Conservation (phyloP, 2,329 filamentous ascomycete genomes). For the Colletotrichum gloeosporioides region DNA sequence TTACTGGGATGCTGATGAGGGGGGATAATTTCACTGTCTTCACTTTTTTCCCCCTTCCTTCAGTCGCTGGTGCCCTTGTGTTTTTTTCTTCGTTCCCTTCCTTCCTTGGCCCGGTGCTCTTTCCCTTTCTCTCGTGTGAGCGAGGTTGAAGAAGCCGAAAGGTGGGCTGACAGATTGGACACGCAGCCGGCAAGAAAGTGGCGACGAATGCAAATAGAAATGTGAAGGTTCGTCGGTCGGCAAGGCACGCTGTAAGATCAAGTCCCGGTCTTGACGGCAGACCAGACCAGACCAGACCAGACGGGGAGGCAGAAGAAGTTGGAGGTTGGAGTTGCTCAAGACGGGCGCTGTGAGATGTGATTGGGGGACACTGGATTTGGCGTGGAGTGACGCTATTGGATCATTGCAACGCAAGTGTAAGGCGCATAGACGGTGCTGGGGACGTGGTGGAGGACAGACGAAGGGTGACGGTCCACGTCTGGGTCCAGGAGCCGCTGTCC, state of each 20-base stretch:
- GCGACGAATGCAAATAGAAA: background rate
- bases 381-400: constrained; percentile 38
- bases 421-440: constrained; percentile 18
- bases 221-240: background rate
- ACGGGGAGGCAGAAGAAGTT: background rate
- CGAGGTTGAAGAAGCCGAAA: background rate
- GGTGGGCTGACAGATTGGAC: background rate
- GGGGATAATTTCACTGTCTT: background rate
- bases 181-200: background rate
- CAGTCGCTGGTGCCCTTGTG: background rate
- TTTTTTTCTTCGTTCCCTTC: background rate
- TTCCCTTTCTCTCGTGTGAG: background rate
- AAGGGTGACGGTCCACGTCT: background rate
- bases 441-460: constrained; percentile 6
- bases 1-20: background rate
- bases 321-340: constrained; percentile 20
- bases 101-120: background rate
- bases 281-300: background rate
- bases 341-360: constrained; percentile 10
- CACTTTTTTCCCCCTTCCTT: background rate
- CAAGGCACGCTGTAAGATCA: background rate
- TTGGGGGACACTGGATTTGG: constrained; percentile 26
- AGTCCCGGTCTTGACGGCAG: background rate
- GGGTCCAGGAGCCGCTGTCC: background rate
- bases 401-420: constrained; percentile 19